Base-by-base conservation (phyloP, 1,139 yeast genomes). In the Candida pseudoviswanathii region DNA sequence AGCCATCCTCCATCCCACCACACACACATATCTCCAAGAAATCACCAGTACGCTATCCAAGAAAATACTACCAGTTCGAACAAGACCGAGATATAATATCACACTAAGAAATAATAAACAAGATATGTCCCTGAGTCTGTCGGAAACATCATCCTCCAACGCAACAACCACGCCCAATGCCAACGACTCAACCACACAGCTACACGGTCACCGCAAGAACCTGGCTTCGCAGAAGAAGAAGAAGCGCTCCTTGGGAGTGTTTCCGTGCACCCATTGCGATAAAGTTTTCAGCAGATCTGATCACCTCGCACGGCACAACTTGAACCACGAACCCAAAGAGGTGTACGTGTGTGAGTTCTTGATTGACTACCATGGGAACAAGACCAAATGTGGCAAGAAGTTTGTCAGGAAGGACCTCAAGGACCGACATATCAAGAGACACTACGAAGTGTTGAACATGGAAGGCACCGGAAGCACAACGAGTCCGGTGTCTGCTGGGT, bases 251-350 rank as follows among this genome's bases (percentile, higher is more conserved):
- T 32, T 58, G 2, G 67, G 67, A 1, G 54, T 54, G 8, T 63
- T 56, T 43, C 60, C 63, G 0, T 64, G 68, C 53, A 57, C 59
- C 3, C 61, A 67, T 44, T 75, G 80, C 54, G 63, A 64, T 44
- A 75, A 74, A 51, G 68, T 71, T n/a, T 75, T 75, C 50, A 63
- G 73, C 30, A 58, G 80, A 26, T 65, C 75, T 0, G 80, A 75
- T 55, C 80, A 75, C 56, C 57, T 75, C 22, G 67, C 76, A 1
- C 56, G 80, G 32, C 80, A 75, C 52, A 66, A 71, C 53, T 64
- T 75, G 49, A 75, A 75, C 54, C 80, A 75, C 53, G 71, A 70
- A 42, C 73, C 76, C 4, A 57, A 54, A 51, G 61, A 63, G 26
- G 61, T 57, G 5, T 58, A 55, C 54, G 63, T 63, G 33, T 75